phyloP scores from a whole-genome alignment of 805 yeast species.

The Saccharomycopsis oosterbeekiorum region DNA sequence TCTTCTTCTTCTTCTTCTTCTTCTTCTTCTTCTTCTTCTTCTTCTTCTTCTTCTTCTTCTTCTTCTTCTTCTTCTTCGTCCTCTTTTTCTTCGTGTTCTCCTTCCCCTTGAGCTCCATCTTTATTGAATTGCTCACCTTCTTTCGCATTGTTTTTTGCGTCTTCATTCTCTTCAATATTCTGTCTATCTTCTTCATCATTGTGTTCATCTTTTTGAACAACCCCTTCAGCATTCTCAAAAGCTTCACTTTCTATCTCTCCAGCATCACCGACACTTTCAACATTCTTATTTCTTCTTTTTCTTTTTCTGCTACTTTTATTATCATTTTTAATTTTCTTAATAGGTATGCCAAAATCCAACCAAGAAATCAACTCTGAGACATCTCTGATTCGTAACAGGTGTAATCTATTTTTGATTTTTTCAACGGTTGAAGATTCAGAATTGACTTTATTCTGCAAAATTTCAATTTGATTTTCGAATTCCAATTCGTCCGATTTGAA shows the following conservation, averaged over 20 bases:
- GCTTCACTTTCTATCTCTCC: slow-evolving; percentile 13
- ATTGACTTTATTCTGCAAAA: slow-evolving; percentile 33
- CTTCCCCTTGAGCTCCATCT: slow-evolving; percentile 2
- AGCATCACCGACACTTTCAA: slow-evolving; percentile 17
- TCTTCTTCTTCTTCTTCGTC: slow-evolving; percentile 3
- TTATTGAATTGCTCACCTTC: not conserved
- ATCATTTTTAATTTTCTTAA: slow-evolving; percentile 6
- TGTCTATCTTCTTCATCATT: slow-evolving; percentile 6
- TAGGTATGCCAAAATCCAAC: slow-evolving; percentile 25
- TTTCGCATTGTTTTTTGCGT: not conserved
- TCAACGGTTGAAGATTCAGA: slow-evolving; percentile 32
- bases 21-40: slow-evolving; percentile 10
- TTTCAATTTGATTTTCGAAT: slow-evolving; percentile 52
- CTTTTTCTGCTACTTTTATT: slow-evolving; percentile 7
- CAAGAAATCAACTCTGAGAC: slow-evolving; percentile 40
- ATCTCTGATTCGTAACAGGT: slow-evolving; percentile 43
- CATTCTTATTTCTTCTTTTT: slow-evolving; percentile 9
- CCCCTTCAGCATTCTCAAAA: slow-evolving; percentile 27
- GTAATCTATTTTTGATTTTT: slow-evolving; percentile 32
- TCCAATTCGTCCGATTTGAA: slow-evolving; percentile 60
- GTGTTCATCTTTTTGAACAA: slow-evolving; percentile 3
- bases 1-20: too few relatives aligned
- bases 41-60: slow-evolving; percentile 3
- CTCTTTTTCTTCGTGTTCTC: not conserved
- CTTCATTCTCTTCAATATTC: slow-evolving; percentile 6